Base-by-base conservation (phyloP, 768 basidiomycete genomes). In the Mycena rosella region DNA sequence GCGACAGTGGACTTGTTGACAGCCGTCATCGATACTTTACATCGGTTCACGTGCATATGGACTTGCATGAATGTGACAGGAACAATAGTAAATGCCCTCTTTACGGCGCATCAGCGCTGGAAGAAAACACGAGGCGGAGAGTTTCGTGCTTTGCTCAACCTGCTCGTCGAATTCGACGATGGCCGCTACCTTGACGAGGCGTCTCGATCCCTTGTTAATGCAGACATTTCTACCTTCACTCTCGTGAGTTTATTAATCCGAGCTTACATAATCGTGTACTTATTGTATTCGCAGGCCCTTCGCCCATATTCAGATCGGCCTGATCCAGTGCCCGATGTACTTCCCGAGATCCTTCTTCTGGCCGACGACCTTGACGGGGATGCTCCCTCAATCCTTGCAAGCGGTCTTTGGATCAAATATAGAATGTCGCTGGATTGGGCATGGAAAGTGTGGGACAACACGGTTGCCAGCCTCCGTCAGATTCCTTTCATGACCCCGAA, bases 391-490 rank as follows among this genome's bases (percentile, higher is more conserved):
- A 84, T 86, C 52, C 87, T 95, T 24, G 93, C 93, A 0, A 91
- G 91, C 71, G 86, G 86, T 51, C 81, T 95, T 17, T 95, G 94
- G 94, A 91, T 92, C 77, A 91, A 92, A 74, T 94, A 94, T 72
- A 88, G 91, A 47, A 87, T 87, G 18, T 87, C 92, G 0, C 73
- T 78, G 17, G 87, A 93, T 71, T 94, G 93, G 92, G 92, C 87
- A 2, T 91, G 88, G 88, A 91, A 90, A 72, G 91, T 91, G 22
- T 95, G 93, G 93, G 92, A 94, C 74, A 94, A 92, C 72, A 88
- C 90, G 1, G 83, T 95, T 48, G 88, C 91, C 8, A 90, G 89
- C 57, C 81, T 95, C 48, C 91, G 89, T 47, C 90, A 91, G 74
- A 83, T 92, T 48, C 87, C 90, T 8, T 77, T 78, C 48, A 86